phyloP scores from a whole-genome alignment of 345 rosid species.

The Brassica juncea region DNA sequence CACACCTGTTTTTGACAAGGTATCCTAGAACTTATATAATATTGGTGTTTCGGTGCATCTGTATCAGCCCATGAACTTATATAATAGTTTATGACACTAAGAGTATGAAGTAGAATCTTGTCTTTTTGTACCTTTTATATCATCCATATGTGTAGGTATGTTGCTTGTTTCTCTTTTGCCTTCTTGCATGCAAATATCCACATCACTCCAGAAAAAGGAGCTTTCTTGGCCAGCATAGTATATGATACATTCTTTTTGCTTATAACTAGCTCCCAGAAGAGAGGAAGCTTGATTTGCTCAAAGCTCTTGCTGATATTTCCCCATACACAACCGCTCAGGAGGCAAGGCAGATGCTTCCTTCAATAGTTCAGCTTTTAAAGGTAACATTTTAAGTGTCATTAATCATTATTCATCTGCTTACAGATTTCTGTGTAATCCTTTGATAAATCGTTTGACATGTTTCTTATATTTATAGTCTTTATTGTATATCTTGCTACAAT shows the following conservation, averaged over 20 bases:
- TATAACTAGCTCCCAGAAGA: conserved; percentile 86
- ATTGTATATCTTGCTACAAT: neutral
- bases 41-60: neutral
- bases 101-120: conserved; percentile 8
- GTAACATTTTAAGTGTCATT: conserved; percentile 36
- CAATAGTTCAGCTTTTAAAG: conserved; percentile 85
- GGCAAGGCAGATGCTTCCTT: conserved; percentile 92
- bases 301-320: conserved; percentile 90
- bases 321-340: conserved; percentile 90
- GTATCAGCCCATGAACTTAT: neutral
- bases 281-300: conserved; percentile 93
- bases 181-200: neutral
- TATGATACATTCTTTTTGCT: neutral
- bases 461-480: neutral
- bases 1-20: conserved; percentile 91
- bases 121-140: neutral
- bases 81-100: conserved; percentile 2
- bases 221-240: conserved; percentile 6
- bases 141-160: neutral
- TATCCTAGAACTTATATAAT: conserved; percentile 29
- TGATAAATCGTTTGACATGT: neutral
- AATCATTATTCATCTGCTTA: neutral
- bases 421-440: neutral
- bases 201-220: conserved; percentile 6
- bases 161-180: neutral